Percentiles rank a stretch among this genome's conserved stretches.
These are phyloP conservation scores for Mycena amicta DNA, from an alignment of 768 basidiomycete species.

Conservation along the genomic window DNA sequence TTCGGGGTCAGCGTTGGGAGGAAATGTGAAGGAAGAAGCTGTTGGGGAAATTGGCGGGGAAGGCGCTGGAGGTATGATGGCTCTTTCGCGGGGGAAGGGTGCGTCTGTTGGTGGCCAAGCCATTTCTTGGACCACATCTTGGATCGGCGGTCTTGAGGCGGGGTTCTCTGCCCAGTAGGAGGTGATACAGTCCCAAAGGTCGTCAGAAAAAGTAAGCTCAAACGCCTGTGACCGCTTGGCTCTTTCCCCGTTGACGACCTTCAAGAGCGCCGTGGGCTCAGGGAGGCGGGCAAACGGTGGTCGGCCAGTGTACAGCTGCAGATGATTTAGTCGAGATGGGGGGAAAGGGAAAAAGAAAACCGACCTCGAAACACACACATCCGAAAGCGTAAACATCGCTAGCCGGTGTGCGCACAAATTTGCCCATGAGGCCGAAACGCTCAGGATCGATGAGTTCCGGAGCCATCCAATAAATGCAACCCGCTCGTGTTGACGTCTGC, in stretches of 20 bases:
- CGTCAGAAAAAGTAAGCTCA: not conserved
- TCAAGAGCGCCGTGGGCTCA: not conserved
- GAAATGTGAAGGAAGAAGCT: not conserved
- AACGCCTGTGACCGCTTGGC: not conserved
- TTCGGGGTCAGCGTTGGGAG: not conserved
- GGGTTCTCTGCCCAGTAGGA: not conserved
- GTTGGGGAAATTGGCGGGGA: not conserved
- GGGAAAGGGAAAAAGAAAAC: not conserved
- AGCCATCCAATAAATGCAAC: slow-evolving; percentile 33
- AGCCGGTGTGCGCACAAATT: slow-evolving; percentile 18
- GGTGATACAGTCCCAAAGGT: not conserved
- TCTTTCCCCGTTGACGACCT: not conserved
- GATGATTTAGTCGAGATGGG: not conserved
- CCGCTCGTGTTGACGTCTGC: slow-evolving; percentile 17
- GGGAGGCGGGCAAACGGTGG: slow-evolving; percentile 20
- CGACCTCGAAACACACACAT: slow-evolving; percentile 30
- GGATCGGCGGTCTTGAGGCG: not conserved
- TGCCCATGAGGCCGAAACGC: slow-evolving; percentile 15
- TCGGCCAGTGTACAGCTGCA: slow-evolving; percentile 24
- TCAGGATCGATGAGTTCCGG: slow-evolving; percentile 31
- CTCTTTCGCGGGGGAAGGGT: no score
- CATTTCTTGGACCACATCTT: not conserved
- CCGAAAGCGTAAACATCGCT: slow-evolving; percentile 34
- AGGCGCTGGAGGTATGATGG: no score
- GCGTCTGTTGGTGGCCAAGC: no score